Conservation (phyloP, 371 early-diverging fungal genomes). For the Nematocida sp. region DNA sequence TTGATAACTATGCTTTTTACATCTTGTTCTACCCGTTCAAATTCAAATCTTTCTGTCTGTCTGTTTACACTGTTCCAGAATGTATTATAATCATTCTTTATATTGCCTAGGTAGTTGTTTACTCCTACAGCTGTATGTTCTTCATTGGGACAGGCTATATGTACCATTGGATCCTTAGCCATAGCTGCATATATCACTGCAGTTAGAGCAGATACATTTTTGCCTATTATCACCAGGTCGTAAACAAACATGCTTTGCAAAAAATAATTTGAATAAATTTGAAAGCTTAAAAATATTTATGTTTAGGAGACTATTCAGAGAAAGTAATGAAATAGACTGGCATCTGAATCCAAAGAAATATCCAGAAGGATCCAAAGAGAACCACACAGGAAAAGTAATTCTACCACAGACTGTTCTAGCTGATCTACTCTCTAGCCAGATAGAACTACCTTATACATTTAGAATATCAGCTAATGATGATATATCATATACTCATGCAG, state of each 20-base stretch:
- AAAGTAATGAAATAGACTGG: conserved; percentile 55
- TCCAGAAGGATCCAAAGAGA: conserved; percentile 46
- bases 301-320: conserved; percentile 10
- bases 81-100: not conserved
- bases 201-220: conserved; percentile 36
- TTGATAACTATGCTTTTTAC: too few species aligned
- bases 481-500: conserved; percentile 72
- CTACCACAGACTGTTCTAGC: conserved; percentile 60
- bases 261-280: conserved; percentile 29
- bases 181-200: conserved; percentile 45
- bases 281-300: conserved; percentile 22
- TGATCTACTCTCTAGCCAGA: conserved; percentile 56
- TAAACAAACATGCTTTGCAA: conserved; percentile 27
- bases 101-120: conserved; percentile 31
- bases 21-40: not conserved
- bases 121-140: not conserved
- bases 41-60: conserved; percentile 3
- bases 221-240: conserved; percentile 45
- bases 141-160: conserved; percentile 22
- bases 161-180: conserved; percentile 24
- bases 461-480: conserved; percentile 59
- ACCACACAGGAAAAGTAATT: conserved; percentile 63
- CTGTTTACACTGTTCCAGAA: not conserved
- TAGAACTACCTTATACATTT: conserved; percentile 64
- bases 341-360: conserved; percentile 55